Percentiles rank a stretch among this genome's conserved stretches.
phyloP scores from a whole-genome alignment of 2,329 filamentous ascomycete genomes.

The Aspergillus sp. region DNA sequence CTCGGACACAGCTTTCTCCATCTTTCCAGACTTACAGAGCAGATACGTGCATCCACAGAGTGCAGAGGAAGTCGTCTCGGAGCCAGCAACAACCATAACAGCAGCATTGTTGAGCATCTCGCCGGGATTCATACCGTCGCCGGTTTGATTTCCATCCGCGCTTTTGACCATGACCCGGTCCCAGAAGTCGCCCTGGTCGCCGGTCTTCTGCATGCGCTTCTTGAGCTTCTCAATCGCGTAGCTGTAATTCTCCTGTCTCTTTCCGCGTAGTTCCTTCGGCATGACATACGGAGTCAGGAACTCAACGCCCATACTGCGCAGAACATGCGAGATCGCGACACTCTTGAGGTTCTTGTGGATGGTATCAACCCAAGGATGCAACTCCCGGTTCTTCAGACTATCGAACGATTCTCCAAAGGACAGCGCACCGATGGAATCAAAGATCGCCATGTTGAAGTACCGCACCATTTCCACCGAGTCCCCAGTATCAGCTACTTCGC shows the following conservation, averaged over 20 bases:
- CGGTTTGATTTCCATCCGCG: neutral
- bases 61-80: neutral
- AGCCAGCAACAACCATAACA: neutral
- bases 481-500: neutral
- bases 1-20: neutral
- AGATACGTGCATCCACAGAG: neutral
- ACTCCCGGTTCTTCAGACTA: neutral
- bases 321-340: neutral
- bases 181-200: conserved; percentile 1
- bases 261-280: neutral
- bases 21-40: neutral
- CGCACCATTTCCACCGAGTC: neutral
- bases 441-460: conserved; percentile 1
- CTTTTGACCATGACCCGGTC: neutral
- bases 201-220: neutral
- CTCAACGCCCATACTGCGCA: neutral
- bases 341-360: conserved; percentile 2
- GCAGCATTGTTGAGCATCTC: conserved; percentile 1
- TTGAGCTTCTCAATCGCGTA: neutral
- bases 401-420: neutral
- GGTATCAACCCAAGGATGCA: neutral
- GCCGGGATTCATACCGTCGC: neutral
- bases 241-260: neutral
- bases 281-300: neutral
- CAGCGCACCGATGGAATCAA: neutral